These are phyloP conservation scores for Eragrostis tef DNA, from an alignment of 202 grass and related monocot species.

Conservation along the genomic window DNA sequence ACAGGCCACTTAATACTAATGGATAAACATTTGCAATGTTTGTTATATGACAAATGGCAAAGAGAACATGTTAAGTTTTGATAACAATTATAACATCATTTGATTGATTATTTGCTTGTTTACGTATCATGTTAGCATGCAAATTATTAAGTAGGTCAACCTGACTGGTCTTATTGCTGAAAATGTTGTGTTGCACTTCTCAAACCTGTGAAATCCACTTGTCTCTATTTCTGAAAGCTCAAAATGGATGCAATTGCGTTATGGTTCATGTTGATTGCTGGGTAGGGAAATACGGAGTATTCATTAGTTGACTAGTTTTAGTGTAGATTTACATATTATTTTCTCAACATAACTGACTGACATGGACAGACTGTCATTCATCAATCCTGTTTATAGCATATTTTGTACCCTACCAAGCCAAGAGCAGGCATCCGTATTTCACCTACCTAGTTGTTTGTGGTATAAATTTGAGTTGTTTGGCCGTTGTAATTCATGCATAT, in stretches of 20 bases:
- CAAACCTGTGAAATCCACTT: not conserved
- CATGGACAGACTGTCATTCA: no score
- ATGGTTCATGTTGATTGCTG: not conserved
- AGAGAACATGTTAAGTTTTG: not conserved
- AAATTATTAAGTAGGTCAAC: not conserved
- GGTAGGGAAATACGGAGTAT: not conserved
- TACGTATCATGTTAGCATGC: not conserved
- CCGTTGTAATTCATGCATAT: not conserved
- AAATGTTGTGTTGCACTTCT: not conserved
- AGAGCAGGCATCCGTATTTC: not conserved
- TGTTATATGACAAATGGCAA: constrained; percentile 4
- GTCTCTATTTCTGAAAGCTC: constrained; percentile 13
- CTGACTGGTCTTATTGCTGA: not conserved
- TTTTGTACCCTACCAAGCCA: not conserved
- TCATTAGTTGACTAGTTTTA: not conserved
- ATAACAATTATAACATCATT: not conserved
- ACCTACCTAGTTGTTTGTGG: not conserved
- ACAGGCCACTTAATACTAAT: not conserved
- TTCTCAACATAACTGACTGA: no score
- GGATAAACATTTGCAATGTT: not conserved
- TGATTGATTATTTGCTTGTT: not conserved
- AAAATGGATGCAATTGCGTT: not conserved
- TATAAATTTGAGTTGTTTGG: constrained; percentile 12
- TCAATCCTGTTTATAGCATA: no score
- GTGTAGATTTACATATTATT: no score